phyloP scores from a whole-genome alignment of 371 early-diverging fungal species.

The Mortierella sp. region DNA sequence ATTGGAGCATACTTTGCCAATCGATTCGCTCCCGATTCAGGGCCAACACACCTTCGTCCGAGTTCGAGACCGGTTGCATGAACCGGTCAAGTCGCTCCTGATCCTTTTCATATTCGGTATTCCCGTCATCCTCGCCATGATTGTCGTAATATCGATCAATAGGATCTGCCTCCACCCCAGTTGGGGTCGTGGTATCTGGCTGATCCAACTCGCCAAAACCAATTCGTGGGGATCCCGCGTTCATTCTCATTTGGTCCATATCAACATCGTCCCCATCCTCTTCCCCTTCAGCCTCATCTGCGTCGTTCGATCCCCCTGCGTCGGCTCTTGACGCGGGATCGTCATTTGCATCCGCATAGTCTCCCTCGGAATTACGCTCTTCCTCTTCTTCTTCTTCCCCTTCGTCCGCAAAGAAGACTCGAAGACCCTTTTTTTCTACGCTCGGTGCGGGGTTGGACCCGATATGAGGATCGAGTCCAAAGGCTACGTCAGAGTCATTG shows the following conservation, averaged over 20 bases:
- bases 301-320: neutral
- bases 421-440: constrained; percentile 34
- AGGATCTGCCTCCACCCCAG: constrained; percentile 14
- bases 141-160: constrained; percentile 37
- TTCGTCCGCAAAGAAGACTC: constrained; percentile 30
- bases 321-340: constrained; percentile 11
- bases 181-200: constrained; percentile 11
- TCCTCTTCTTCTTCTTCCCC: constrained; percentile 28
- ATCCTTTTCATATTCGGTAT: constrained; percentile 22
- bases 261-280: constrained; percentile 12
- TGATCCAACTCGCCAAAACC: constrained; percentile 19
- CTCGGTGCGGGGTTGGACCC: constrained; percentile 6
- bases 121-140: constrained; percentile 22
- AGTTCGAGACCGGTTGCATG: constrained; percentile 40
- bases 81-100: constrained; percentile 47
- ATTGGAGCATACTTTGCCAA: constrained; percentile 89
- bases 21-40: constrained; percentile 77
- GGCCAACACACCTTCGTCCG: constrained; percentile 54
- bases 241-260: constrained; percentile 7
- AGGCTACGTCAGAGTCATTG: too few species aligned
- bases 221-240: neutral
- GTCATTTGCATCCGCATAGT: constrained; percentile 26
- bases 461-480: too few species aligned
- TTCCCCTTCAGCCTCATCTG: constrained; percentile 20
- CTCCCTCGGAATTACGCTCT: constrained; percentile 24